Conservation (phyloP, 768 basidiomycete species). For the Amanita jacksonii region DNA sequence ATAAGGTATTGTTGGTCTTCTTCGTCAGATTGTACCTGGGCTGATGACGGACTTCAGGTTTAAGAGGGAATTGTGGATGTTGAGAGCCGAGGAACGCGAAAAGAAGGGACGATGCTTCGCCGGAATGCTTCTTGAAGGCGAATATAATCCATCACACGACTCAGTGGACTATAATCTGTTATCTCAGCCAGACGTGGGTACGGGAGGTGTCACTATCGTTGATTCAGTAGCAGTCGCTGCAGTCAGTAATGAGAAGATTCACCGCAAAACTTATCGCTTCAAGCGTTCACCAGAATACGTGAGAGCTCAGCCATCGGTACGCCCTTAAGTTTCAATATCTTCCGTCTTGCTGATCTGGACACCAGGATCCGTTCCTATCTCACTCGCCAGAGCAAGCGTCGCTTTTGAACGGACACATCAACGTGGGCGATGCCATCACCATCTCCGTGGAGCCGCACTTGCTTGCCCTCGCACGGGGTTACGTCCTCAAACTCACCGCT, state of each 20-base stretch:
- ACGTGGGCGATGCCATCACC: slow-evolving; percentile 71
- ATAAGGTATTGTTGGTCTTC: slow-evolving; percentile 17
- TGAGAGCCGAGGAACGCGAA: slow-evolving; percentile 74
- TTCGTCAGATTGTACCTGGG: background rate
- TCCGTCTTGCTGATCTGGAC: background rate
- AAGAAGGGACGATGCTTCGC: slow-evolving; percentile 76
- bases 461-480: slow-evolving; percentile 79
- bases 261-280: slow-evolving; percentile 75
- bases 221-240: slow-evolving; percentile 11
- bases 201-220: slow-evolving; percentile 4
- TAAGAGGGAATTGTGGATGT: slow-evolving; percentile 90
- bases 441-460: slow-evolving; percentile 83
- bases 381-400: background rate
- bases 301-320: too few relatives aligned
- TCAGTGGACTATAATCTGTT: background rate
- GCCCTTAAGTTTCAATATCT: too few relatives aligned
- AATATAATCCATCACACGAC: slow-evolving; percentile 22
- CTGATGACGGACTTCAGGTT: slow-evolving; percentile 34
- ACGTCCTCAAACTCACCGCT: slow-evolving; percentile 63
- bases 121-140: slow-evolving; percentile 58
- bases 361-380: background rate
- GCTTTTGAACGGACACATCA: slow-evolving; percentile 64
- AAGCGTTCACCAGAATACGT: slow-evolving; percentile 19
- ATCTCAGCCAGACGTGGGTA: slow-evolving; percentile 1
- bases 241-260: slow-evolving; percentile 42